Conservation (phyloP, 1,284 basidiomycete genomes). For the Heliocybe sulcata region DNA sequence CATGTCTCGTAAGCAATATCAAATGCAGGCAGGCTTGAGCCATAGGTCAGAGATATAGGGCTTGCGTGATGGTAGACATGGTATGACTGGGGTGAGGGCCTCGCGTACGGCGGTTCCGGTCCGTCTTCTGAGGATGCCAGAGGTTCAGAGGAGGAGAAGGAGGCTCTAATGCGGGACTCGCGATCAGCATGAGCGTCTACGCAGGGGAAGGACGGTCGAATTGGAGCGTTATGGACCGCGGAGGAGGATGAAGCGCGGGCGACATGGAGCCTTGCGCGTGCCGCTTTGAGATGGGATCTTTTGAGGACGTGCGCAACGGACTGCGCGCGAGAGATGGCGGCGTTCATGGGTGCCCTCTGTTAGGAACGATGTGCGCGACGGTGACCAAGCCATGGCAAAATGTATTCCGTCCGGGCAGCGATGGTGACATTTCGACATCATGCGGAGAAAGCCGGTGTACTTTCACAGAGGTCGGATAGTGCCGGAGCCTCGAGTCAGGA, state of each 20-base stretch:
- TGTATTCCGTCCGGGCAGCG: not conserved
- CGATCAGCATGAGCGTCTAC: slow-evolving; percentile 69
- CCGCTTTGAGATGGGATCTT: not conserved
- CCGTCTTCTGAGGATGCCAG: slow-evolving; percentile 30
- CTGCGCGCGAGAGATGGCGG: not conserved
- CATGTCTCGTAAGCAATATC: slow-evolving; percentile 97
- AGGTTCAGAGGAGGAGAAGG: slow-evolving; percentile 12
- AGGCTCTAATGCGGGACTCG: slow-evolving; percentile 41
- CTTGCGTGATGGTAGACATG: slow-evolving; percentile 52
- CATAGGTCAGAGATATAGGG: slow-evolving; percentile 73
- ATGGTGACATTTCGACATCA: not conserved
- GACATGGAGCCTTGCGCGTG: not conserved
- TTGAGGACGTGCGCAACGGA: not conserved
- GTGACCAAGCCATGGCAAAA: not conserved
- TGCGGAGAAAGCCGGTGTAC: not conserved
- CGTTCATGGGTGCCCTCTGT: not conserved
- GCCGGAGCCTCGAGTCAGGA: too few species aligned
- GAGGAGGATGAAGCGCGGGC: not conserved
- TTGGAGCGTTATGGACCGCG: not conserved
- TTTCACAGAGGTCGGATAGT: too few species aligned
- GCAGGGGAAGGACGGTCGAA: slow-evolving; percentile 56
- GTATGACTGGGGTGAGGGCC: slow-evolving; percentile 67
- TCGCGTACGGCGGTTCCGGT: slow-evolving; percentile 73
- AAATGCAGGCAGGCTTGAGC: slow-evolving; percentile 65
- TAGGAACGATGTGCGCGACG: not conserved